Evolutionary conservation across 2,329 filamentous ascomycete genomes (phyloP).

Genomic region (Periglandula ipomoeae): DNA sequence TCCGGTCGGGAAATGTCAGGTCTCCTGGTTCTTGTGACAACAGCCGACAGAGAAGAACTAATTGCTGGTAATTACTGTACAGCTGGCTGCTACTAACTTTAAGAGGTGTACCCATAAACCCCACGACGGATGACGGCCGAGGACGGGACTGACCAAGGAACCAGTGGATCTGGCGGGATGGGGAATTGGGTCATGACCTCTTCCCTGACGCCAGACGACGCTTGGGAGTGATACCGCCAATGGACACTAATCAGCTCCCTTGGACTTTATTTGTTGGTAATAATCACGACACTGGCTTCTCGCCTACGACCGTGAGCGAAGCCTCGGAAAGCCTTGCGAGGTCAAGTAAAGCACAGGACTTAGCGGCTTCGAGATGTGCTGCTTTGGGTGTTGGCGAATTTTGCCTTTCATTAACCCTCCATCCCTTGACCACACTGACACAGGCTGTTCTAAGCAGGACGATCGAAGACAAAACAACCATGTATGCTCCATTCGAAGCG

Average conservation of each 20-base stretch:
- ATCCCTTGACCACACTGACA: too few species aligned
- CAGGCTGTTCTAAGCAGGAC: neutral
- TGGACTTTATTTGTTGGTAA: too few species aligned
- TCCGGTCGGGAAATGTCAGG: conserved; percentile 7
- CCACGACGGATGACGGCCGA: conserved; percentile 8
- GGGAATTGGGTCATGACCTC: conserved; percentile 5
- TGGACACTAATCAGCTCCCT: neutral
- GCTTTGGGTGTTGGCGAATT: too few species aligned
- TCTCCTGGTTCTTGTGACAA: conserved; percentile 1
- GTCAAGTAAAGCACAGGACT: neutral
- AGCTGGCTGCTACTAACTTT: neutral
- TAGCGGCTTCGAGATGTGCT: neutral
- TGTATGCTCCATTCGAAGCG: too few species aligned
- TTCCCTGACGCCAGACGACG: conserved; percentile 1
- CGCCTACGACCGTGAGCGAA: too few species aligned
- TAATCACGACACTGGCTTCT: too few species aligned
- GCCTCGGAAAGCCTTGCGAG: neutral
- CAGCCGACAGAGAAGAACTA: conserved; percentile 1
- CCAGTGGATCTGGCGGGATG: conserved; percentile 8
- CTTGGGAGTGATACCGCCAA: too few species aligned
- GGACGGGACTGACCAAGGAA: conserved; percentile 8
- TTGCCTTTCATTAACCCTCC: too few species aligned
- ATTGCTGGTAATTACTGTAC: neutral
- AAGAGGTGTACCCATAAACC: conserved; percentile 2
- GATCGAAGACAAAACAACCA: neutral